Percentiles rank a stretch among this genome's conserved stretches.
Conservation (phyloP, 2,329 filamentous ascomycete species). For the Diaporthe sp. region DNA sequence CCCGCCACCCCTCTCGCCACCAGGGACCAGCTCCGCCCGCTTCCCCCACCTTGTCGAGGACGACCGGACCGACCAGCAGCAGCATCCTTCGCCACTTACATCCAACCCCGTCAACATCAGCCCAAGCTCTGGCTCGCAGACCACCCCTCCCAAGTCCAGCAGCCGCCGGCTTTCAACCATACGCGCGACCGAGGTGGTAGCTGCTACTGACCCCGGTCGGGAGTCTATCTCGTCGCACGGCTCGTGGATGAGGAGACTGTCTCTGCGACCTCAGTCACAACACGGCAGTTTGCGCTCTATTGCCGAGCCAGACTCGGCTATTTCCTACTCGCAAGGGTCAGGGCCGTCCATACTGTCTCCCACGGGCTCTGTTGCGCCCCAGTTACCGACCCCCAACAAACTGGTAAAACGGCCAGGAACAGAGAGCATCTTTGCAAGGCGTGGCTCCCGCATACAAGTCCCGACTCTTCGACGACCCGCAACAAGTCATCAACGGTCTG, state of each 20-base stretch:
- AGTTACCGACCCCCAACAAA: constrained; percentile 75
- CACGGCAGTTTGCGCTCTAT: constrained; percentile 76
- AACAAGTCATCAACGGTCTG: constrained; percentile 84
- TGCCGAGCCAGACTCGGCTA: constrained; percentile 72
- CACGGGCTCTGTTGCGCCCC: constrained; percentile 55
- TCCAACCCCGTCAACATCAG: constrained; percentile 49
- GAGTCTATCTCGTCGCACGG: constrained; percentile 73
- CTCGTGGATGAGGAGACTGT: constrained; percentile 82
- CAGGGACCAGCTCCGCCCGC: constrained; percentile 59
- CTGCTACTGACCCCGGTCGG: constrained; percentile 61
- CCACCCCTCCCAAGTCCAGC: constrained; percentile 55
- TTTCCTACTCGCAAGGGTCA: constrained; percentile 77
- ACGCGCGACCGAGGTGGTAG: constrained; percentile 55
- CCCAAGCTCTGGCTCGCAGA: constrained; percentile 56
- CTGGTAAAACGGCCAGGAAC: constrained; percentile 77
- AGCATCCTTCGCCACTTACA: constrained; percentile 46
- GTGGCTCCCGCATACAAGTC: constrained; percentile 71
- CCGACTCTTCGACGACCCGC: constrained; percentile 79
- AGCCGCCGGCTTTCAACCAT: constrained; percentile 60
- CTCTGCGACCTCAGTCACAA: constrained; percentile 74
- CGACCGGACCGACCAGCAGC: constrained; percentile 44
- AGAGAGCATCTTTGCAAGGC: constrained; percentile 53
- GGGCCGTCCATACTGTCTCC: constrained; percentile 72
- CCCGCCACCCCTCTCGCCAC: constrained; percentile 54
- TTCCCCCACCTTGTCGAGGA: constrained; percentile 50